Percentiles rank a stretch among this genome's conserved stretches.
Evolutionary conservation across 1,139 yeast species (phyloP).

Genomic region (Zygosaccharomyces pseudobailii): DNA sequence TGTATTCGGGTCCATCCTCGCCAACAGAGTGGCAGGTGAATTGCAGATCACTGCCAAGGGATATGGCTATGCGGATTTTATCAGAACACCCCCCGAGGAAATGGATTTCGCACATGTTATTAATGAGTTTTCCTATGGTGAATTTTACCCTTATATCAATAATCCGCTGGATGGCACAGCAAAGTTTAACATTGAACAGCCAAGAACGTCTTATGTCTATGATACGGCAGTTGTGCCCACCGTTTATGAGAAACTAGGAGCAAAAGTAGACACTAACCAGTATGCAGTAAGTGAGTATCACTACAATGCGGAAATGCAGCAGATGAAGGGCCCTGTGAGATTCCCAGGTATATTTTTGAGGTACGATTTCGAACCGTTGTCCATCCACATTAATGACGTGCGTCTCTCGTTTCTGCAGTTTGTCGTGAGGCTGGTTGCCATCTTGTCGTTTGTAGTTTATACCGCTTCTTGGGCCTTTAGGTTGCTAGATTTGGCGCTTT

Average conservation of each 20-base stretch:
- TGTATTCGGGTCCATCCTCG: constrained; percentile 80
- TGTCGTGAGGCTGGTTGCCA: constrained; percentile 71
- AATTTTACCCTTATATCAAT: constrained; percentile 75
- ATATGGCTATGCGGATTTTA: constrained; percentile 46
- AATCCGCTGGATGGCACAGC: constrained; percentile 83
- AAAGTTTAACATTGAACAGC: constrained; percentile 45
- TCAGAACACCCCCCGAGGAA: constrained; percentile 44
- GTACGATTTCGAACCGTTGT: constrained; percentile 86
- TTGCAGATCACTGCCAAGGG: constrained; percentile 81
- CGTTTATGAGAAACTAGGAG: constrained; percentile 62
- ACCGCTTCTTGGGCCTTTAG: constrained; percentile 37
- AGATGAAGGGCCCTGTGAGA: constrained; percentile 1
- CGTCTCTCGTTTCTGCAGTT: constrained; percentile 77
- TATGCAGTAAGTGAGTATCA: constrained; percentile 67
- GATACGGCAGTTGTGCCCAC: constrained; percentile 83
- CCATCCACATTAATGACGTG: constrained; percentile 61
- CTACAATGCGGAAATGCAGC: constrained; percentile 23
- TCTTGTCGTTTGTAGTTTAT: constrained; percentile 37
- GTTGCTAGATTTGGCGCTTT: constrained; percentile 32
- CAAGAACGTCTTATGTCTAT: constrained; percentile 52
- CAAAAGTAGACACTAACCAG: constrained; percentile 74
- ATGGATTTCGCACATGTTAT: constrained; percentile 81
- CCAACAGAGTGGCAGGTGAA: constrained; percentile 81
- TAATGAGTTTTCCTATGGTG: constrained; percentile 87
- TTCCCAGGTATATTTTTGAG: constrained; percentile 78